A percentile compares a stretch with the other conserved stretches of the same genome.
These are phyloP conservation scores for Pestalotiopsis sp. DNA, from an alignment of 2,329 filamentous ascomycete species.

Conservation along the genomic window DNA sequence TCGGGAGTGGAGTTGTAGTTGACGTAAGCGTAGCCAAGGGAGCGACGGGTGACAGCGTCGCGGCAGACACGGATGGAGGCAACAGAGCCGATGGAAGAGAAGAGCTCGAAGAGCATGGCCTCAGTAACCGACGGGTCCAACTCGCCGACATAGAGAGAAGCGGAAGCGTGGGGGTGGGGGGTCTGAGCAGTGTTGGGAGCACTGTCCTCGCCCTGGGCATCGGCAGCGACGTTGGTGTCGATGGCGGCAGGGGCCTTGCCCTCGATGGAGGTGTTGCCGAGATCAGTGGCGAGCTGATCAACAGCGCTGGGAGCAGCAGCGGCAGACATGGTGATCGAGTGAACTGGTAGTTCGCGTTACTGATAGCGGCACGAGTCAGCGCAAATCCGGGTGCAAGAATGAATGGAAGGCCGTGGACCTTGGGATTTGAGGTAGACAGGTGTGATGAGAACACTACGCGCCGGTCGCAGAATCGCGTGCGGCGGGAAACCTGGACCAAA, in stretches of 20 bases:
- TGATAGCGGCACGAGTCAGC: background rate
- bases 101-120: conserved; percentile 99
- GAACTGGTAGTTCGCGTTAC: conserved; percentile 21
- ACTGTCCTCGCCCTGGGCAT: conserved; percentile 58
- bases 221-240: conserved; percentile 71
- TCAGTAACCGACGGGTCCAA: conserved; percentile 97
- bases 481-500: background rate
- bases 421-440: background rate
- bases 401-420: background rate
- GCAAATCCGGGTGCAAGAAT: background rate
- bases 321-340: conserved; percentile 56
- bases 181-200: conserved; percentile 70
- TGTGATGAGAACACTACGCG: background rate
- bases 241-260: conserved; percentile 67
- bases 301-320: conserved; percentile 62
- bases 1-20: conserved; percentile 99
- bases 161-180: conserved; percentile 85
- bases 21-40: conserved; percentile 98
- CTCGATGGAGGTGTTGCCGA: conserved; percentile 71
- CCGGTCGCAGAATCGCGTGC: background rate
- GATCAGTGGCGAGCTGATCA: conserved; percentile 81
- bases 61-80: conserved; percentile 99
- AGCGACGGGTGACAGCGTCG: conserved; percentile 97
- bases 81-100: conserved; percentile 98
- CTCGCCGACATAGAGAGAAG: conserved; percentile 98